Evolutionary conservation across 2,329 filamentous ascomycete species (phyloP), one percentile per base, ranked within the genome.

Genomic region (Achaetomium macrosporum): DNA sequence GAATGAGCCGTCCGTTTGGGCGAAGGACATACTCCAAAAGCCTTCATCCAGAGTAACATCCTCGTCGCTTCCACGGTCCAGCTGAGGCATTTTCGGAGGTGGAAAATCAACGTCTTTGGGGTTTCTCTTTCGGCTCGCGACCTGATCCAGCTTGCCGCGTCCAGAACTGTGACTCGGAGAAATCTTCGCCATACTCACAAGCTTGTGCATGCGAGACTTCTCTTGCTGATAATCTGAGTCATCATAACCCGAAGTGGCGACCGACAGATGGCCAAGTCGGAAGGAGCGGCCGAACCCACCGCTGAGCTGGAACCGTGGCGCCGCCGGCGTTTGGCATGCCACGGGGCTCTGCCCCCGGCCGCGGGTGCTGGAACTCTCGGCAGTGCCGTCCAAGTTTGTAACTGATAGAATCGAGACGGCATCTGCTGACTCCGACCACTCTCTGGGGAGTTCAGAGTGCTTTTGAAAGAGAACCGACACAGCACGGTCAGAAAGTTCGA

Each of bases 1-100:
- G 17, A n/a, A 55, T 5, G 50, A 41, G 15, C 55, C 55, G 31
- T 59, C 57, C 50, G 48, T 44, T 29, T 57, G 54, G 5, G 39
- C 25, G 15, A 43, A 13, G 37, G n/a, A 19, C 25, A 53, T 15
- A 31, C 8, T 33, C 16, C 15, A 46, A 19, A 30, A 20, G 37
- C 29, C 15, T 3, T 25, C 10, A 5, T 42, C 9, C 8, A 30
- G 3, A 16, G 50, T 10, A 11, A 12, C 2, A 16, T 5, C 15
- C 37, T 42, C 20, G 8, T 41, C 17, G 31, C n/a, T 19, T 36
- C 9, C n/a, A 6, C 4, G 7, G 25, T 19, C 37, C 8, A 30
- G 17, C 12, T n/a, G 43, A n/a, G 33, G 5, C 7, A 7, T 41
- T 11, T 17, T 35, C 3, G 29, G 2, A 36, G 17, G 2, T 5